phyloP scores from a whole-genome alignment of 495 filamentous ascomycete genomes.

The Niebla homalea region DNA sequence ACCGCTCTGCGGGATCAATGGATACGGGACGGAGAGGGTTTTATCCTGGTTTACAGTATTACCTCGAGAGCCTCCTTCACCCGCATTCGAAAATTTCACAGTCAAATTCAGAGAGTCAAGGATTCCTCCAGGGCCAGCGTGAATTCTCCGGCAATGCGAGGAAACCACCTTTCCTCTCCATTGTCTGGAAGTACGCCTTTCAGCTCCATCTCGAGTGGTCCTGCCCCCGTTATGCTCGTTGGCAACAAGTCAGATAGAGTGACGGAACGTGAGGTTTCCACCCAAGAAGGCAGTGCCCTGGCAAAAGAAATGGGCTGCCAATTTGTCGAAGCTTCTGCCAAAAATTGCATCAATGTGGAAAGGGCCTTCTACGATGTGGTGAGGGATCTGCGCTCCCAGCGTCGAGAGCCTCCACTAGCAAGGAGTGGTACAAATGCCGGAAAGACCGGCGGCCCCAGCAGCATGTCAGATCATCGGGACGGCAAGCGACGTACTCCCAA shows the following conservation, averaged over 20 bases:
- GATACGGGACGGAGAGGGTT: constrained; percentile 96
- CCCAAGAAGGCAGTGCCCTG: constrained; percentile 84
- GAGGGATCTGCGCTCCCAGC: constrained; percentile 70
- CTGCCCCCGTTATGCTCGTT: constrained; percentile 91
- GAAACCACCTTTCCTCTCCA: constrained; percentile 50
- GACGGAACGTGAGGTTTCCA: constrained; percentile 89
- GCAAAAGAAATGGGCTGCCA: constrained; percentile 90
- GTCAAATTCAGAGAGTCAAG: constrained; percentile 94
- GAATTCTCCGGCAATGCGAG: constrained; percentile 39
- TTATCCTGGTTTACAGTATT: constrained; percentile 96
- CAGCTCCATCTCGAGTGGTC: constrained; percentile 24
- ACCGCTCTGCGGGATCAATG: constrained; percentile 94
- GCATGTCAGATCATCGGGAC: constrained; percentile 18
- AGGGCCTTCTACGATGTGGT: constrained; percentile 99
- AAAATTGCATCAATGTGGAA: constrained; percentile 98
- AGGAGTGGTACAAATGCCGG: constrained; percentile 30
- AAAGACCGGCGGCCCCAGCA: constrained; percentile 27
- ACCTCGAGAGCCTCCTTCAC: constrained; percentile 89
- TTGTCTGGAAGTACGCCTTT: constrained; percentile 46
- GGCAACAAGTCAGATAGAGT: constrained; percentile 97
- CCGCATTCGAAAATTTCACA: constrained; percentile 87
- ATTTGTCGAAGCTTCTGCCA: constrained; percentile 97
- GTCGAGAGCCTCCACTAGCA: constrained; percentile 39
- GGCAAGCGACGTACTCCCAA: constrained; percentile 3
- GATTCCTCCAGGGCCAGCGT: constrained; percentile 69